Evolutionary conservation across 305 asterid species (phyloP), one percentile per base, ranked within the genome.

Genomic region (Solanum hybrid): DNA sequence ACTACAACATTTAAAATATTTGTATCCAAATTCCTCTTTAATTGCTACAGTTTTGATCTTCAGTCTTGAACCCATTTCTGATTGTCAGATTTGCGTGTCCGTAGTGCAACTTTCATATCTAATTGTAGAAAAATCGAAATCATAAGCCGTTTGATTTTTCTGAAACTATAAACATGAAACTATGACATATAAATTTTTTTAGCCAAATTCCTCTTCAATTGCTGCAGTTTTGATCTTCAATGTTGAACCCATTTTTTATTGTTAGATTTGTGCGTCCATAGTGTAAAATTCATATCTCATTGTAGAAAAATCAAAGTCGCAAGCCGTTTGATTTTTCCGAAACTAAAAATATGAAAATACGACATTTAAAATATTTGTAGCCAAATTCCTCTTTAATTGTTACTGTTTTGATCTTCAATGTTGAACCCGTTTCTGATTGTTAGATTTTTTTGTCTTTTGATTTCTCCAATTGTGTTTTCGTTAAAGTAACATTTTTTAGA

Each of bases 141-240:
- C 67, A 16, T 0, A 51, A 51, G 67, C n/a, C 67, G 4, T 51
- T 6, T 51, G 67, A 16, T 51, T 51, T 6, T 51, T 51, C 0
- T 0, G 9, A 51, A 51, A 51, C 67, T 51, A 51, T 16, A 51
- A 51, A 51, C 67, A 51, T 51, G 67, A 14, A 51, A 51, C 67
- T 51, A 51, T 0, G 8, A 51, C 22, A 16, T 51, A 51, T 1
- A 6, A 2, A 0, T 5, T 3, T 16, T 16, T 16, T 2, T 16
- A 51, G 67, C 67, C 67, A 16, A 51, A 51, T 16, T 51, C 67
- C 22, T 51, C 67, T 16, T 14, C 22, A 14, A 51, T 51, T 51
- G 67, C n/a, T 51, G 1, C 8, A 51, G 3, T 14, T 51, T 51
- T 51, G 67, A 5, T 46, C 22, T 51, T 51, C 61, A 46, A 46